Conservation (phyloP, 371 early-diverging fungal species). For the Gilbertella persicaria region DNA sequence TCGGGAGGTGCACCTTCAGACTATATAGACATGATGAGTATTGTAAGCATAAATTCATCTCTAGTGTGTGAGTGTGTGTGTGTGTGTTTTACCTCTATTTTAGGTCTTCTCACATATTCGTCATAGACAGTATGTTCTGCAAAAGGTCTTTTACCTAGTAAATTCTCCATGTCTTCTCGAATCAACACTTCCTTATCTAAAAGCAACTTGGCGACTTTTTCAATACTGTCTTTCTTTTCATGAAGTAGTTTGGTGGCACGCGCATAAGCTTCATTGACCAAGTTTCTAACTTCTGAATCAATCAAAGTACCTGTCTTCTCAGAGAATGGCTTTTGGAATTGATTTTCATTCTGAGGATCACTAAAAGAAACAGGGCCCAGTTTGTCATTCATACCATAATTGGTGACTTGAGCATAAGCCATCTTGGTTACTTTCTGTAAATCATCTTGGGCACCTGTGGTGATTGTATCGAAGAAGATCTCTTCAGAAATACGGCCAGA, state of each 20-base stretch:
- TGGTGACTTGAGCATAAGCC: constrained; percentile 92
- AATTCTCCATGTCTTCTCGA: constrained; percentile 88
- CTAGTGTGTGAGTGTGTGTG: no score
- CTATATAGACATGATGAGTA: not conserved
- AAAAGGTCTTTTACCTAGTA: constrained; percentile 89
- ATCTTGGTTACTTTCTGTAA: constrained; percentile 95
- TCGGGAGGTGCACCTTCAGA: constrained; percentile 11
- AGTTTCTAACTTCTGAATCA: constrained; percentile 85
- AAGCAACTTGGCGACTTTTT: constrained; percentile 88
- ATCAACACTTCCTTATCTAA: constrained; percentile 95
- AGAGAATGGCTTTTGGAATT: constrained; percentile 92
- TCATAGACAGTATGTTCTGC: constrained; percentile 67
- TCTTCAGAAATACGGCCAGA: constrained; percentile 94
- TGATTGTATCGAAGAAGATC: constrained; percentile 87
- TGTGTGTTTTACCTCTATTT: constrained; percentile 13
- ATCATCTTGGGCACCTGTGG: constrained; percentile 92
- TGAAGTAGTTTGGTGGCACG: constrained; percentile 76
- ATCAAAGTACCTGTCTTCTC: constrained; percentile 93
- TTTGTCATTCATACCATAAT: constrained; percentile 91
- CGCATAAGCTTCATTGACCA: constrained; percentile 80
- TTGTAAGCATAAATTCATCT: not conserved
- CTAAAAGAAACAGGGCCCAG: constrained; percentile 87
- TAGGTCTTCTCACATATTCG: constrained; percentile 40
- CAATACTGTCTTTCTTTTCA: constrained; percentile 80
- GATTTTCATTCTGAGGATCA: constrained; percentile 66